Base-by-base conservation (phyloP, 2,329 filamentous ascomycete species). In the Aureobasidium zeae region DNA sequence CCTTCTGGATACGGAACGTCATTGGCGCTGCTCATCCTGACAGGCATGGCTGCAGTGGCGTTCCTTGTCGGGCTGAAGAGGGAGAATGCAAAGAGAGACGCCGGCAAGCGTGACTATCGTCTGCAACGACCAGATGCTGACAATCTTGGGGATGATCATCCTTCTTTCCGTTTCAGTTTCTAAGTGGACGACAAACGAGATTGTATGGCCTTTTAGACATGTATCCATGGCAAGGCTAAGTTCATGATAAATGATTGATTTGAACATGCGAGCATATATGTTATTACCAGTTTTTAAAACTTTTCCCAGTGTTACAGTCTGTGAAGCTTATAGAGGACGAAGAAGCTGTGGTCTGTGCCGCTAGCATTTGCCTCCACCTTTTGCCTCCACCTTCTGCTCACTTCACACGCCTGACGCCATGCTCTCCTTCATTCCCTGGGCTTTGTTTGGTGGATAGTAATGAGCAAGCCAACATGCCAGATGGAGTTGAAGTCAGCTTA, bases 101-200 rank as follows among this genome's bases (percentile, higher is more conserved):
- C 61, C 5, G 70, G 71, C 0, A 63, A 67, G 50, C 60, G 68
- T 31, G 67, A 73, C 51, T 55, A 61, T 32, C 60, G 69, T 26
- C 54, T 73, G 17, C 48, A 55, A 10, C 60, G 57, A 20, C 57
- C 61, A 17, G 66, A 71, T 54, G 53, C 62, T 9, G 61, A 65
- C 34, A 73, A 74, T 48, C 58, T 74, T 51, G 71, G 71, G 0
- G 71, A 74, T 47, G 65, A 71, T 46, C 70, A 74, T 55, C 71
- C 70, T 3, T 57, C 57, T 17, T 74, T 72, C 52, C 63, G 69
- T 35, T 68, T 70, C 48, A 60, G 57, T 28, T 45, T 38, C 11
- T 45, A 21, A 36, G 39, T 24, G 11, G 19, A 21, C 10, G 15
- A 19, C 19, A 11, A 12, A 24, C 29, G 12, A n/a, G n/a, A n/a